Evolutionary conservation across 352 stramenopile genomes (phyloP).

Genomic region (Lagenidium giganteum): DNA sequence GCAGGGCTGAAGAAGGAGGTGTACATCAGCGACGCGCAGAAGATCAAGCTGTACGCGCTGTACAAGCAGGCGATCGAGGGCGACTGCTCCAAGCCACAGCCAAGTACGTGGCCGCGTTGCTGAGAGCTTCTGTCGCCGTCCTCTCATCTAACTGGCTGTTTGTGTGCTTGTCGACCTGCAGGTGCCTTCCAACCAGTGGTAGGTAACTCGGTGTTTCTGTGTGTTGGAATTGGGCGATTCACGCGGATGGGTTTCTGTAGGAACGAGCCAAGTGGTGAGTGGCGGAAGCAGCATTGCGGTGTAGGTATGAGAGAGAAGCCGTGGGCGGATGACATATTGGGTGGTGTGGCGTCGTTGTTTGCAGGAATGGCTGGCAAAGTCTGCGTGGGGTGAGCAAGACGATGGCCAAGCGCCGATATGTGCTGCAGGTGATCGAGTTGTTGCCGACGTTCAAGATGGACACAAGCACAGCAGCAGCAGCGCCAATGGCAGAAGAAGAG

Average conservation of each 20-base stretch:
- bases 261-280: slow-evolving; percentile 58
- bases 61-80: slow-evolving; percentile 76
- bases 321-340: too few species aligned
- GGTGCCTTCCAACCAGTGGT: slow-evolving; percentile 52
- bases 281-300: background rate
- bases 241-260: slow-evolving; percentile 10
- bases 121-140: background rate
- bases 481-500: too few species aligned
- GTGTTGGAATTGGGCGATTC: background rate
- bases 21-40: slow-evolving; percentile 52
- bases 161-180: slow-evolving; percentile 2
- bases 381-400: slow-evolving; percentile 28
- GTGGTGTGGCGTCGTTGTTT: too few species aligned
- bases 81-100: slow-evolving; percentile 45
- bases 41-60: slow-evolving; percentile 71
- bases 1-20: slow-evolving; percentile 20
- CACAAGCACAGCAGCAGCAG: slow-evolving; percentile 4
- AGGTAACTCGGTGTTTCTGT: slow-evolving; percentile 4
- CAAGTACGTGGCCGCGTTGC: slow-evolving; percentile 24
- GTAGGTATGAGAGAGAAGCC: too few species aligned
- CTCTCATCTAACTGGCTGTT: background rate
- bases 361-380: slow-evolving; percentile 47
- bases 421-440: slow-evolving; percentile 42
- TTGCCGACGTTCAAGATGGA: slow-evolving; percentile 39
- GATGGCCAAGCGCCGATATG: slow-evolving; percentile 44